A percentile compares a stretch with the other conserved stretches of the same genome.
These are phyloP conservation scores for Phytophthora hibernalis DNA, from an alignment of 352 stramenopile species.

Conservation along the genomic window DNA sequence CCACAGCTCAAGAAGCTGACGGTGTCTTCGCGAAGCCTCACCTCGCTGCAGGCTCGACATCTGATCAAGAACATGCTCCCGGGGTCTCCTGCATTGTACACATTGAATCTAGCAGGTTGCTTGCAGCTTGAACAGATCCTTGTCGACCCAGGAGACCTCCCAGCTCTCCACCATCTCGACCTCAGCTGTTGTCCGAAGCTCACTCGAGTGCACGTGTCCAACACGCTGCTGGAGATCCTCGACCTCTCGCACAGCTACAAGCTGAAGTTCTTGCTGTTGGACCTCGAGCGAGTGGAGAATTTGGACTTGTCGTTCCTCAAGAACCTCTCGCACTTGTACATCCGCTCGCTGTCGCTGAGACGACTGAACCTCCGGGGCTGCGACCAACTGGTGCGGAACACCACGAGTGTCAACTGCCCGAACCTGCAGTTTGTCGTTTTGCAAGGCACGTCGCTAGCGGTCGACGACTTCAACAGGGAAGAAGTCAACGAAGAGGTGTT, in stretches of 20 bases:
- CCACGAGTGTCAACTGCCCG: constrained; percentile 49
- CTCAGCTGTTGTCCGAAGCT: constrained; percentile 59
- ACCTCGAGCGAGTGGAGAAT: constrained; percentile 38
- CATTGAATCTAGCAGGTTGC: constrained; percentile 53
- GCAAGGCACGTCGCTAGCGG: constrained; percentile 51
- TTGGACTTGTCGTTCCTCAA: constrained; percentile 76
- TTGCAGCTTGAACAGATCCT: constrained; percentile 65
- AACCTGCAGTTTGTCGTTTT: constrained; percentile 45
- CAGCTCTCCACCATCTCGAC: constrained; percentile 45
- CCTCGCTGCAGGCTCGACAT: constrained; percentile 42
- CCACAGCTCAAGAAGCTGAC: constrained; percentile 54
- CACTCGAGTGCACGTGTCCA: constrained; percentile 63
- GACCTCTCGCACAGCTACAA: constrained; percentile 53
- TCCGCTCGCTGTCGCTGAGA: constrained; percentile 51
- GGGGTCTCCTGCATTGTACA: constrained; percentile 32
- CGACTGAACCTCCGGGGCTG: constrained; percentile 59
- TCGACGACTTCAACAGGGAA: constrained; percentile 45
- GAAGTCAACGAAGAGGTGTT: constrained; percentile 30
- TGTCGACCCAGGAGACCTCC: constrained; percentile 63
- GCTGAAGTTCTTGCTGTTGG: constrained; percentile 56
- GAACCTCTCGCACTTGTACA: constrained; percentile 59
- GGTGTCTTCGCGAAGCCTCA: constrained; percentile 59
- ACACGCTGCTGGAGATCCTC: constrained; percentile 46
- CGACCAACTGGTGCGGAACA: constrained; percentile 42
- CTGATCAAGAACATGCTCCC: constrained; percentile 55